Base-by-base conservation (phyloP, 306 rosid species). In the Trichosanthes truncata region DNA sequence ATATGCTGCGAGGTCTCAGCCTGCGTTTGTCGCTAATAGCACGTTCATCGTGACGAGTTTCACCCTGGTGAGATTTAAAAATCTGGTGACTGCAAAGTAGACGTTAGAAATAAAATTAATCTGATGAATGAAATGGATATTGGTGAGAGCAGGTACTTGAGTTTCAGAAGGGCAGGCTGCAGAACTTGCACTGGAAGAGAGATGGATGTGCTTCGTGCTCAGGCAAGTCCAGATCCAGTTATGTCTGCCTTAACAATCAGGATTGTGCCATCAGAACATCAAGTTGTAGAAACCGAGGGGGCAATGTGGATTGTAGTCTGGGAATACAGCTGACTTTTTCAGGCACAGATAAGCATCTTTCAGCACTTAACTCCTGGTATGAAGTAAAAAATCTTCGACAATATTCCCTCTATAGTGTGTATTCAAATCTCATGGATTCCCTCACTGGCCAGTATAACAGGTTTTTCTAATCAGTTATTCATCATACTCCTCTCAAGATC, bases 111-210 rank as follows among this genome's bases (percentile, higher is more conserved):
- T 43, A 69, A 48, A 13, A 29, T 56, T 46, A 40, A 38, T 48
- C 43, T 18, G 35, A 23, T 79, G 52, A 82, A 63, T 65, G 41
- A 38, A 76, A 43, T 80, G 68, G 35, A 40, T 35, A 72, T 82
- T 81, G 82, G n/a, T 82, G 80, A 79, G 80, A 81, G 61, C 68
- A 91, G 96, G 96, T 89, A 61, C 87, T 91, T 1, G 93, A 89
- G 84, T 91, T 91, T 79, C 78, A 91, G 62, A 91, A 86, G 87
- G 96, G 96, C 62, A 86, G 91, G 91, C 89, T 91, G 72, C 91
- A 87, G 38, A 91, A 89, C 84, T 84, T 88, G 83, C 87, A 84
- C 66, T 87, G 93, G 93, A 91, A 91, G 80, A 82, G 93, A 83
- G 93, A 91, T 40, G 91, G 91, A 5, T 89, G 96, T 72, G 85